Percentiles rank a stretch among this genome's conserved stretches.
Evolutionary conservation across 108 stramenopile genomes (phyloP).

Genomic region (Fragilaria crotonensis): DNA sequence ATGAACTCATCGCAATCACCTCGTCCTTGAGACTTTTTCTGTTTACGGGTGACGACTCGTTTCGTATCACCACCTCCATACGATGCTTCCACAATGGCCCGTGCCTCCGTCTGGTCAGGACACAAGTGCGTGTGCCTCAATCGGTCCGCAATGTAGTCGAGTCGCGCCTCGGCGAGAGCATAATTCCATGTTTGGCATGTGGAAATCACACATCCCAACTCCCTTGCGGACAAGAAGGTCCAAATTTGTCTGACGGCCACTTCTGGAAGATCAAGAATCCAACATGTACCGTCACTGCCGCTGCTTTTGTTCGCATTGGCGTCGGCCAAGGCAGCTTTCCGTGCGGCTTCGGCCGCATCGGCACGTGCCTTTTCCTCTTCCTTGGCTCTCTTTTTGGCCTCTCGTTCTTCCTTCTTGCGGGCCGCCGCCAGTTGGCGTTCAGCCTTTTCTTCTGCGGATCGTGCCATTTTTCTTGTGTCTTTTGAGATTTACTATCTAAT

Average conservation of each 20-base stretch:
- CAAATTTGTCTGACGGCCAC: slow-evolving; percentile 51
- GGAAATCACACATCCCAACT: slow-evolving; percentile 51
- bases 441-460: background rate
- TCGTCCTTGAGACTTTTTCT: slow-evolving; percentile 29
- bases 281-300: background rate
- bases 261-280: slow-evolving; percentile 24
- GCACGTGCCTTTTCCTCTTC: slow-evolving; percentile 1
- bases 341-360: background rate
- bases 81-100: slow-evolving; percentile 46
- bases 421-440: background rate
- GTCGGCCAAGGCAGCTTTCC: background rate
- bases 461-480: too few relatives aligned
- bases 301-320: background rate
- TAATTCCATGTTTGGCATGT: slow-evolving; percentile 45
- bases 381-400: slow-evolving; percentile 4
- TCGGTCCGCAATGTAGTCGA: slow-evolving; percentile 41
- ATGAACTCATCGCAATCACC: slow-evolving; percentile 62
- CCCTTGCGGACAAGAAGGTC: slow-evolving; percentile 53
- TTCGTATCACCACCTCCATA: slow-evolving; percentile 64
- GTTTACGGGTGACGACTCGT: slow-evolving; percentile 30
- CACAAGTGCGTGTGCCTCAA: slow-evolving; percentile 24
- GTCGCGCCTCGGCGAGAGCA: slow-evolving; percentile 34
- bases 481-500: too few relatives aligned
- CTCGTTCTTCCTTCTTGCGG: background rate
- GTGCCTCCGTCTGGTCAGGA: slow-evolving; percentile 18